phyloP scores from a whole-genome alignment of 2,329 filamentous ascomycete genomes.

The Pseudopithomyces chartarum region DNA sequence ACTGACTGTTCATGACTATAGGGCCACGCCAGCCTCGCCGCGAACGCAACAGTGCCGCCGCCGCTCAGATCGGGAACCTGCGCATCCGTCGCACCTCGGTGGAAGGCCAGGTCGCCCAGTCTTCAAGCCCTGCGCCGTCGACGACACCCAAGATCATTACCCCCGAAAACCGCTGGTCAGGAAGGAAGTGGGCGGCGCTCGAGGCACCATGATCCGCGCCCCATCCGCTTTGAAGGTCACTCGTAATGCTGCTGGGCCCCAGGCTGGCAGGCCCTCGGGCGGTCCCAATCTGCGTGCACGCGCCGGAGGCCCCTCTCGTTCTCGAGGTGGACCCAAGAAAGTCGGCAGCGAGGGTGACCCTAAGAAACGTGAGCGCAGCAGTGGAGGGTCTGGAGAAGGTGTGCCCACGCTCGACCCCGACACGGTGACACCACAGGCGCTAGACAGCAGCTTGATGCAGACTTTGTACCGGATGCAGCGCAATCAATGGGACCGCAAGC shows the following conservation, averaged over 20 bases:
- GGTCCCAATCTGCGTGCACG: constrained; percentile 36
- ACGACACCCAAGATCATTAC: constrained; percentile 9
- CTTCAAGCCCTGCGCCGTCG: background rate
- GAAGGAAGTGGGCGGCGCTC: constrained; percentile 10
- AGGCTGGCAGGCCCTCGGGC: background rate
- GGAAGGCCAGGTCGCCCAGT: constrained; percentile 18
- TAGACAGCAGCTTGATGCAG: constrained; percentile 35
- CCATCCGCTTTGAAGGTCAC: constrained; percentile 32
- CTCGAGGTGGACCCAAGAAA: constrained; percentile 11
- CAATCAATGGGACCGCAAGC: constrained; percentile 41
- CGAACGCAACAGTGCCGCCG: constrained; percentile 29
- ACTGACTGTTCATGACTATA: background rate
- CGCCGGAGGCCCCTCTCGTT: constrained; percentile 8
- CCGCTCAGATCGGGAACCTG: constrained; percentile 32
- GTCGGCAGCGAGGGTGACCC: constrained; percentile 18
- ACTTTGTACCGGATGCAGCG: constrained; percentile 40
- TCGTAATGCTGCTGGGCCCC: constrained; percentile 9
- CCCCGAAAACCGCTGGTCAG: constrained; percentile 15
- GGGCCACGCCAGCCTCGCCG: constrained; percentile 26
- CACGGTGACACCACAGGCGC: constrained; percentile 15
- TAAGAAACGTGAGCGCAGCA: constrained; percentile 25
- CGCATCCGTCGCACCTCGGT: constrained; percentile 23
- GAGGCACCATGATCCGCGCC: constrained; percentile 37
- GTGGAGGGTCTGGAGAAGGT: constrained; percentile 4
- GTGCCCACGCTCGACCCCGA: constrained; percentile 4